Evolutionary conservation across 108 stramenopile genomes (phyloP), one percentile per base, ranked within the genome.

Genomic region (Pseudonitzschia delicatissima): DNA sequence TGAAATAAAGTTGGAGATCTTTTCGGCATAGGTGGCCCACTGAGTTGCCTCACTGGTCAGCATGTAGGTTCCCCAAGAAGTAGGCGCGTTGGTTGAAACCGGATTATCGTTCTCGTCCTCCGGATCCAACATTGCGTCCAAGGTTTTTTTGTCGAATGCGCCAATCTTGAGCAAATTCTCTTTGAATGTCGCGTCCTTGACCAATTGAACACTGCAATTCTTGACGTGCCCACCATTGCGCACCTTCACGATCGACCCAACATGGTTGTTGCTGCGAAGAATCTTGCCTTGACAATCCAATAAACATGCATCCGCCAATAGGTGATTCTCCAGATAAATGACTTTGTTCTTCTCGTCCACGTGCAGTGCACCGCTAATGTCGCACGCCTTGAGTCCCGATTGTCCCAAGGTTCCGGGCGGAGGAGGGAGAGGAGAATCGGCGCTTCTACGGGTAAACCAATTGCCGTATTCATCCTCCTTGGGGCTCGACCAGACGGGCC

Each of bases 151-250:
- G 37, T 8, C 37, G 8, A 8, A 11, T 11, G 37, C 37, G 11
- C 37, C 11, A 11, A n/a, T 12, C n/a, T 45, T n/a, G 45, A 3
- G 15, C 45, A 12, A 13, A 17, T n/a, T 45, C 45, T n/a, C 45
- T 3, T 45, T n/a, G 9, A 12, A 3, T 3, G 5, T 3, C 15
- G 15, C 45, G 20, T 21, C 20, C 47, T 8, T 48, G 47, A 48
- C 23, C 2, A 48, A 6, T 2, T 18, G 21, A 18, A 48, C 47
- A 18, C 23, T 21, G 47, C 53, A 55, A 27, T 55, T 34, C 2
- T 11, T 33, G 18, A 55, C 53, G 32, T 28, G 53, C 4, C 53
- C 53, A 27, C 53, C 53, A 27, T 55, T 55, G 9, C 53, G 29
- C 2, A 55, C 17, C 29, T n/a, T 27, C 13, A 55, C 0, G 32